These are phyloP conservation scores for Colletotrichum filicis DNA, from an alignment of 2,329 filamentous ascomycete genomes.

Conservation along the genomic window DNA sequence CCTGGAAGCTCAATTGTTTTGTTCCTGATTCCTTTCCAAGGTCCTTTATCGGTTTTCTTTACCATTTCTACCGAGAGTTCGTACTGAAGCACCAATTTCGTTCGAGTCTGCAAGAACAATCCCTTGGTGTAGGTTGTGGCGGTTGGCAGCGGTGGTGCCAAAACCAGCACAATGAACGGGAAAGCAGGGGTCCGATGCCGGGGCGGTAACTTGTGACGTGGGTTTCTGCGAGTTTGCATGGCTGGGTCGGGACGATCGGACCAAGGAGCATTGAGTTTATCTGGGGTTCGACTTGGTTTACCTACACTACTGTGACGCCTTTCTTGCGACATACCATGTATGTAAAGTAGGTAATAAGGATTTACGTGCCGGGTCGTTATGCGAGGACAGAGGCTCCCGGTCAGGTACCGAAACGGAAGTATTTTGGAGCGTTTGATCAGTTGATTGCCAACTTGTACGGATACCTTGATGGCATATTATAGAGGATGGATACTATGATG, in stretches of 20 bases:
- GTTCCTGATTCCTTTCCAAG: too few species aligned
- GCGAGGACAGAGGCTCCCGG: constrained; percentile 4
- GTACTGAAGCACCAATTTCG: background rate
- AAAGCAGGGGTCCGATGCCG: constrained; percentile 24
- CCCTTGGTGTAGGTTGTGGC: background rate
- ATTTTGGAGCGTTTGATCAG: background rate
- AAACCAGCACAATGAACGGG: background rate
- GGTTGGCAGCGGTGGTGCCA: background rate
- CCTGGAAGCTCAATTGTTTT: too few species aligned
- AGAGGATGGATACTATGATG: too few species aligned
- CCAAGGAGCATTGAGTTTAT: constrained; percentile 22
- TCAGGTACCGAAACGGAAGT: constrained; percentile 22
- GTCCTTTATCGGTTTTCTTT: too few species aligned
- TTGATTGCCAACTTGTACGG: background rate
- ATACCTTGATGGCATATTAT: background rate
- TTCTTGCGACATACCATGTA: background rate
- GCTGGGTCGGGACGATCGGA: constrained; percentile 7
- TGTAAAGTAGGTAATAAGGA: background rate
- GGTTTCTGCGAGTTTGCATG: constrained; percentile 4
- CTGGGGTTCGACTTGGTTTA: constrained; percentile 10
- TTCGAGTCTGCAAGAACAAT: background rate
- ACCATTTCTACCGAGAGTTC: too few species aligned
- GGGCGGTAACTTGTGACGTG: constrained; percentile 1
- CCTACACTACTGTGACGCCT: constrained; percentile 15
- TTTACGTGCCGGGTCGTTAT: constrained; percentile 9